A percentile compares a stretch with the other conserved stretches of the same genome.
Conservation (phyloP, 169 alveolate species). For the Plasmodium fragile region DNA sequence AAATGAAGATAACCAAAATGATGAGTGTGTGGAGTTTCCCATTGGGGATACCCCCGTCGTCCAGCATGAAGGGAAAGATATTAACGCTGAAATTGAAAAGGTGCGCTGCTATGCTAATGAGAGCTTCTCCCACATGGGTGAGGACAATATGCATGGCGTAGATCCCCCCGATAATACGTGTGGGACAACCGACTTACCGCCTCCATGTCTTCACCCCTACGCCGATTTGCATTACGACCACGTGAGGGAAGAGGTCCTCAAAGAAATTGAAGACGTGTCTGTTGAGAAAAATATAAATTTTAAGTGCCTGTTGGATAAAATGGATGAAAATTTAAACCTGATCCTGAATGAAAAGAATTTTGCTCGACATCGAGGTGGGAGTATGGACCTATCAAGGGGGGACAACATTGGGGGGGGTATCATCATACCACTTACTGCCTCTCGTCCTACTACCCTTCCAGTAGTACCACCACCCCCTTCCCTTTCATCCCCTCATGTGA, state of each 20-base stretch:
- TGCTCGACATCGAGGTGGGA: background rate
- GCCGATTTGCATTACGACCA: background rate
- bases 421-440: background rate
- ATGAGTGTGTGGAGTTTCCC: background rate
- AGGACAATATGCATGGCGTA: background rate
- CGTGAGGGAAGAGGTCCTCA: background rate
- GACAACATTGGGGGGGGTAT: background rate
- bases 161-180: background rate
- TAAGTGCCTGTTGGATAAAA: conserved; percentile 27
- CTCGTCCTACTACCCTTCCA: background rate
- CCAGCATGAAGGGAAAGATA: background rate
- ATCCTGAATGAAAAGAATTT: background rate
- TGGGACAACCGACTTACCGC: background rate
- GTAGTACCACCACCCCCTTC: background rate
- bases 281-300: conserved; percentile 14
- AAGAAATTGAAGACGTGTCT: conserved; percentile 14
- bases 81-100: background rate
- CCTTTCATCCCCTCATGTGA: background rate
- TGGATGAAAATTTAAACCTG: conserved; percentile 16
- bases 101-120: conserved; percentile 1
- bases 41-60: background rate
- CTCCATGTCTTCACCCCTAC: background rate
- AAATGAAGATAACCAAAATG: background rate
- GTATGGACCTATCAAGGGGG: conserved; percentile 8
- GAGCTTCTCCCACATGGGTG: background rate